A percentile compares a stretch with the other conserved stretches of the same genome.
phyloP scores from a whole-genome alignment of 1,284 basidiomycete genomes.

The Puccinia polysora region DNA sequence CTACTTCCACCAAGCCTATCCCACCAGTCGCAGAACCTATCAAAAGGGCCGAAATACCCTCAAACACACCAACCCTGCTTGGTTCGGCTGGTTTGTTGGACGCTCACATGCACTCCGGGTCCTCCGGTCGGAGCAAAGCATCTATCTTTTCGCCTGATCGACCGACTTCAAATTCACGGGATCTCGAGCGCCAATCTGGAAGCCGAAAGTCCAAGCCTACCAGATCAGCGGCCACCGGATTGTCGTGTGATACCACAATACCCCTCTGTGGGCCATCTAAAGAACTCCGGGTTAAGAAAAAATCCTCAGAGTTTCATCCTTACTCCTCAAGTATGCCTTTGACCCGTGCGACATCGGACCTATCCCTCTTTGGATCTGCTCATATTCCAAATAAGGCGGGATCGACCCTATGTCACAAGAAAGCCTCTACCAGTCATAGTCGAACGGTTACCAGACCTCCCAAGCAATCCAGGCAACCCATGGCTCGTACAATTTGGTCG shows the following conservation, averaged over 20 bases:
- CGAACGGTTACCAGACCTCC: background rate
- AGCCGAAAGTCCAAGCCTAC: slow-evolving; percentile 3
- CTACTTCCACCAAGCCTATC: background rate
- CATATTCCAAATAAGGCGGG: too few species aligned
- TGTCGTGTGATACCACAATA: background rate
- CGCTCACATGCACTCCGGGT: slow-evolving; percentile 9
- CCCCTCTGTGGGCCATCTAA: background rate
- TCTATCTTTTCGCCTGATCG: slow-evolving; percentile 17
- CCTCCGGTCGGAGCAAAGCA: background rate
- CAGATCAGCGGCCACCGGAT: background rate
- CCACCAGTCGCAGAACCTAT: slow-evolving; percentile 16
- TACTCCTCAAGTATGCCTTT: background rate
- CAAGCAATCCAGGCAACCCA: background rate
- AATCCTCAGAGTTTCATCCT: background rate
- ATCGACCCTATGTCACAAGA: too few species aligned
- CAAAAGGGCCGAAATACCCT: background rate
- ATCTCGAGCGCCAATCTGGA: background rate
- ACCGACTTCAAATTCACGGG: background rate
- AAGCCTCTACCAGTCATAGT: background rate
- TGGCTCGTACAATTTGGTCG: slow-evolving; percentile 32
- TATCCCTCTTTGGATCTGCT: background rate
- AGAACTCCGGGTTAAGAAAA: background rate
- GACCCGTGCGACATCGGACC: background rate
- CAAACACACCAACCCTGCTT: background rate
- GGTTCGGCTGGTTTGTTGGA: slow-evolving; percentile 14